These are phyloP conservation scores for Hymenoscyphus repandus DNA, from an alignment of 2,329 filamentous ascomycete genomes.

Conservation along the genomic window DNA sequence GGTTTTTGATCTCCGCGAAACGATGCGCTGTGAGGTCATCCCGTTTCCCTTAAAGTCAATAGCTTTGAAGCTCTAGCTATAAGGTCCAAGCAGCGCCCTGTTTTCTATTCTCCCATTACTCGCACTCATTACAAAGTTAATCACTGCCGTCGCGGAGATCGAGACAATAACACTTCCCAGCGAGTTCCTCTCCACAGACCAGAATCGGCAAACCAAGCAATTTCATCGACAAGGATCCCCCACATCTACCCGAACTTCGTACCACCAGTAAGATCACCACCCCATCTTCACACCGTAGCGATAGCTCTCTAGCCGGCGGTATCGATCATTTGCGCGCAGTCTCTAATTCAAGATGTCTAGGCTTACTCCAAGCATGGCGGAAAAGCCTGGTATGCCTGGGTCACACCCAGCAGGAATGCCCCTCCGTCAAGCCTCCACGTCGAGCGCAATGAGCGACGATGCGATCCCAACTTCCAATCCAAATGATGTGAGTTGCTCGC, in stretches of 20 bases:
- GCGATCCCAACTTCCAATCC: conserved; percentile 27
- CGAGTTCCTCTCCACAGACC: too few relatives aligned
- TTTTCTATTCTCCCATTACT: too few relatives aligned
- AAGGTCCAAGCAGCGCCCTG: too few relatives aligned
- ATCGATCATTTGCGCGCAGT: not conserved
- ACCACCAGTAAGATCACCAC: not conserved
- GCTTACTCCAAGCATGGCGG: conserved; percentile 21
- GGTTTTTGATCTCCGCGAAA: too few relatives aligned
- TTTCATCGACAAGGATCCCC: not conserved
- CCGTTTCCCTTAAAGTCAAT: too few relatives aligned
- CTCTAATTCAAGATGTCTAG: conserved; percentile 15
- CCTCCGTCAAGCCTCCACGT: conserved; percentile 21
- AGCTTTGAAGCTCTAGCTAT: too few relatives aligned
- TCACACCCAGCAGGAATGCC: conserved; percentile 25
- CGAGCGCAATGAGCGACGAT: conserved; percentile 26
- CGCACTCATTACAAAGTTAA: too few relatives aligned
- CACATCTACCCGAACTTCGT: not conserved
- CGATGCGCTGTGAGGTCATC: too few relatives aligned
- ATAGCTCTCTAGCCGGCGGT: not conserved
- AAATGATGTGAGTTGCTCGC: conserved; percentile 24
- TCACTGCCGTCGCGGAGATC: too few relatives aligned
- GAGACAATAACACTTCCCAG: too few relatives aligned
- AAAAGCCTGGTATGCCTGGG: conserved; percentile 22
- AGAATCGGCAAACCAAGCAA: too few relatives aligned
- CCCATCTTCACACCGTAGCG: not conserved